Percentiles rank a stretch among this genome's conserved stretches.
Conservation (phyloP, 2,329 filamentous ascomycete species). For the Magnaporthiopsis incrustans region DNA sequence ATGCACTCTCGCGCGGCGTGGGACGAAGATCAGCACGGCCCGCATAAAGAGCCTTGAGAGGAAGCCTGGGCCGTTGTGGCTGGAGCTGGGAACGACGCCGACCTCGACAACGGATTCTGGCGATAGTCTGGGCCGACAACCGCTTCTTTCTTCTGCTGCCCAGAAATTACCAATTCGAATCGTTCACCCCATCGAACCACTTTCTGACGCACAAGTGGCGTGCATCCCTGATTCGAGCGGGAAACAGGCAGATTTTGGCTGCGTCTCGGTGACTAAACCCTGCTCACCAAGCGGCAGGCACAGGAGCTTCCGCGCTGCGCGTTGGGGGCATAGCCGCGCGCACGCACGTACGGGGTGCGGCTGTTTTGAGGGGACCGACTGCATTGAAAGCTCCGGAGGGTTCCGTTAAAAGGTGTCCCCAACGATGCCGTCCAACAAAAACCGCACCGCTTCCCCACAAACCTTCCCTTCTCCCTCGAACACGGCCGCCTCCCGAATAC, state of each 20-base stretch:
- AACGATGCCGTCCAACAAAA: slow-evolving; percentile 6
- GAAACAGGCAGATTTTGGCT: not conserved
- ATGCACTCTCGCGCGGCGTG: not conserved
- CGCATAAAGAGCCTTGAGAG: not conserved
- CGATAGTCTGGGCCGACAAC: not conserved
- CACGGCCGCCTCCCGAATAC: slow-evolving; percentile 44
- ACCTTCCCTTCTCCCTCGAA: slow-evolving; percentile 30
- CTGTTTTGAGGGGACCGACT: not conserved
- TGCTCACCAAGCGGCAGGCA: not conserved
- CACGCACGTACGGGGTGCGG: not conserved
- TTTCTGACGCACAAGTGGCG: slow-evolving; percentile 2
- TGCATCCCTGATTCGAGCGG: slow-evolving; percentile 4
- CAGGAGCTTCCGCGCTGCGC: not conserved
- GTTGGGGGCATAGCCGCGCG: no score
- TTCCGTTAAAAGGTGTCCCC: not conserved
- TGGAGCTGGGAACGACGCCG: not conserved
- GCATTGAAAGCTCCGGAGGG: not conserved
- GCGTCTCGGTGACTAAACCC: no score
- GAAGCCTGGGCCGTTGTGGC: no score
- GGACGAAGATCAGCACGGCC: not conserved
- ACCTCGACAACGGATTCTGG: not conserved
- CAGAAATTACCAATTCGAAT: not conserved
- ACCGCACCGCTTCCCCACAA: slow-evolving; percentile 10
- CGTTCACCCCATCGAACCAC: slow-evolving; percentile 1
- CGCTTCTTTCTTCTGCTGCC: not conserved